Base-by-base conservation (phyloP, 2,329 filamentous ascomycete species). In the Beauveria sp. region DNA sequence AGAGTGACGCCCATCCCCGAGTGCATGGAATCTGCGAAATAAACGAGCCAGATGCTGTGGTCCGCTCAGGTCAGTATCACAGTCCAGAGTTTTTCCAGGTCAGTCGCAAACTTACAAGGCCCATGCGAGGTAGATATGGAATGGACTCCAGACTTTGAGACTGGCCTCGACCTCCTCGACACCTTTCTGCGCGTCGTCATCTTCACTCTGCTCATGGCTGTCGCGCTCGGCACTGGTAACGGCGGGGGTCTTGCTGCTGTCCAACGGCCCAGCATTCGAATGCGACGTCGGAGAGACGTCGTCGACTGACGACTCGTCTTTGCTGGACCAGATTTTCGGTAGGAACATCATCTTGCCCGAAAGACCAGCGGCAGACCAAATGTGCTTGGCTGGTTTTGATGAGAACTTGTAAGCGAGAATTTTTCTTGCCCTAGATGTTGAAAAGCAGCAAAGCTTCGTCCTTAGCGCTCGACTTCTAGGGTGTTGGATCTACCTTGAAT, bases 1-100 rank as follows among this genome's bases (percentile, higher is more conserved):
- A 80, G 67, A 5, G 66, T 63, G 48, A 66, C 62, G 6, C 66
- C 62, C 56, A 77, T 73, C 30, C 71, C 71, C 52, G 76, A 74
- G 20, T 55, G 52, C 52, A 55, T 55, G 22, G 52, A 43, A 24
- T 55, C 52, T 12, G 20, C 72, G 57, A 80, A 77, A 64, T 76
- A 75, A 55, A 79, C 73, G 10, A 78, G 62, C 69, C 76, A 80
- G 55, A 81, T 75, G 5, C 65, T 68, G 30, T 16, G 1, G 3
- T 8, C 2, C 10, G 14, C 2, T 8, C 26, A 30, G 41, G 22
- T 58, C 44, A 50, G 34, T 10, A 30, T 22, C 4, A 24, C 5
- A 18, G 2, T 55, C 16, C 18, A n/a, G 24, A 3, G 12, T 28
- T 28, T 12, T 41, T 26, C 8, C 16, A 4, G 30, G 8, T 40